Conservation (phyloP, 208 protist species). For the Acanthamoeba comandoni region DNA sequence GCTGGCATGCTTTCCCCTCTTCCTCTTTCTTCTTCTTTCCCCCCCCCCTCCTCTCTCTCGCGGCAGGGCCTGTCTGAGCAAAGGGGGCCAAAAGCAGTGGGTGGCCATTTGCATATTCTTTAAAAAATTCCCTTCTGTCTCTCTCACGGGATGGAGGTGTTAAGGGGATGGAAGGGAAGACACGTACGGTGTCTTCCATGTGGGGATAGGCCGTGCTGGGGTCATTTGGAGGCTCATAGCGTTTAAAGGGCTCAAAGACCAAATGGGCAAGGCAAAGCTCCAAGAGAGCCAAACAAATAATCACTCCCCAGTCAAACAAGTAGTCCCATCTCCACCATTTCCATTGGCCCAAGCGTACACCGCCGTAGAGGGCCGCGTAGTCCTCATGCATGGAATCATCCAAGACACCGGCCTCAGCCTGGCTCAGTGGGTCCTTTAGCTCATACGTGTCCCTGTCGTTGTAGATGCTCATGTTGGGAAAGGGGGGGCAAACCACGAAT, state of each 20-base stretch:
- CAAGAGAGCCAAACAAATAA: constrained; percentile 28
- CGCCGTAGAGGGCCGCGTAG: no score
- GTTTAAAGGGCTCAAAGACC: constrained; percentile 65
- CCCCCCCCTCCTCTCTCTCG: no score
- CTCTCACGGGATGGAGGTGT: neutral
- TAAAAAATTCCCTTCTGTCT: neutral
- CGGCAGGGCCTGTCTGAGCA: neutral
- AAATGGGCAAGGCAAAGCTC: constrained; percentile 56
- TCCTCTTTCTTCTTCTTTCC: no score
- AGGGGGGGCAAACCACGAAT: no score
- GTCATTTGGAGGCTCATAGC: constrained; percentile 40
- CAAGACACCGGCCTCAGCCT: no score
- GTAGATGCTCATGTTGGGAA: no score
- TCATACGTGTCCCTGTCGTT: no score
- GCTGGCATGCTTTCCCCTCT: no score
- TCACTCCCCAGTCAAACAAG: constrained; percentile 47
- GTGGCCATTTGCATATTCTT: neutral
- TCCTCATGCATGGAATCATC: no score
- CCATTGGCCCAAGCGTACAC: no score
- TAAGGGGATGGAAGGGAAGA: neutral
- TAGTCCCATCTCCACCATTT: constrained; percentile 66
- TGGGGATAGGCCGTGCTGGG: constrained; percentile 56
- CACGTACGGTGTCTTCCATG: constrained; percentile 13
- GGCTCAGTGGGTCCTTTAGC: no score
- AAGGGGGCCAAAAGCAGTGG: neutral